Evolutionary conservation across 73 alveolate species (phyloP).

Genomic region (Halteria grandinella): DNA sequence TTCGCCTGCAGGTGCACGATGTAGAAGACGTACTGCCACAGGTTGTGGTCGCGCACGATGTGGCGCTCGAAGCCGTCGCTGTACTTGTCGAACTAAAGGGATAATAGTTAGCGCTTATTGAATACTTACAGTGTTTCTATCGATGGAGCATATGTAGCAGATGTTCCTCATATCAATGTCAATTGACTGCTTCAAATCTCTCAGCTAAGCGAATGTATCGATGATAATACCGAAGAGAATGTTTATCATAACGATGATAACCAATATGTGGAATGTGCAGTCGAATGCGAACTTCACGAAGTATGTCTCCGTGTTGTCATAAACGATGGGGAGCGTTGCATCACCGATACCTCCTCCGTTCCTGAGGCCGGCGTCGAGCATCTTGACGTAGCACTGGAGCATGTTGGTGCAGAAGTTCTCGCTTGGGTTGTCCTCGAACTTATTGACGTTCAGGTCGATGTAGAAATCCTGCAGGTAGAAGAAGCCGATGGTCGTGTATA

Average conservation of each 20-base stretch:
- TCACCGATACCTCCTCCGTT: slow-evolving; percentile 98
- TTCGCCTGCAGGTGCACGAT: slow-evolving; percentile 84
- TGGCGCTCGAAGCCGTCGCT: slow-evolving; percentile 83
- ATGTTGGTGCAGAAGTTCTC: slow-evolving; percentile 72
- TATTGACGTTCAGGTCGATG: slow-evolving; percentile 29
- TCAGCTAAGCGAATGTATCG: slow-evolving; percentile 92
- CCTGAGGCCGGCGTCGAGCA: slow-evolving; percentile 87
- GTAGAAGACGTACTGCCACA: slow-evolving; percentile 92
- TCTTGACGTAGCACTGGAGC: slow-evolving; percentile 83
- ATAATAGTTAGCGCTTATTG: no score
- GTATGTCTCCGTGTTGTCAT: slow-evolving; percentile 56
- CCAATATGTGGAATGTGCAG: slow-evolving; percentile 83
- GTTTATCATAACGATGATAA: slow-evolving; percentile 84
- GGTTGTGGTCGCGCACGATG: slow-evolving; percentile 82
- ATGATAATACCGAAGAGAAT: slow-evolving; percentile 94
- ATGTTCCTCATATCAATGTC: slow-evolving; percentile 76
- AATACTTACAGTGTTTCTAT: slow-evolving; percentile 53
- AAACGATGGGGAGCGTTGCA: slow-evolving; percentile 61
- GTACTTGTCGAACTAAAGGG: slow-evolving; percentile 71
- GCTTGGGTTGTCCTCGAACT: slow-evolving; percentile 50
- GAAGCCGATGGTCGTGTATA: slow-evolving; percentile 57
- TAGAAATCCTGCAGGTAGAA: slow-evolving; percentile 57
- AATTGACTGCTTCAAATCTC: slow-evolving; percentile 79
- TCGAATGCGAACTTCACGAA: slow-evolving; percentile 76
- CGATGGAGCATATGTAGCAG: slow-evolving; percentile 86